Base-by-base conservation (phyloP, 2,329 filamentous ascomycete genomes). In the Hirsutella minnesotensis region DNA sequence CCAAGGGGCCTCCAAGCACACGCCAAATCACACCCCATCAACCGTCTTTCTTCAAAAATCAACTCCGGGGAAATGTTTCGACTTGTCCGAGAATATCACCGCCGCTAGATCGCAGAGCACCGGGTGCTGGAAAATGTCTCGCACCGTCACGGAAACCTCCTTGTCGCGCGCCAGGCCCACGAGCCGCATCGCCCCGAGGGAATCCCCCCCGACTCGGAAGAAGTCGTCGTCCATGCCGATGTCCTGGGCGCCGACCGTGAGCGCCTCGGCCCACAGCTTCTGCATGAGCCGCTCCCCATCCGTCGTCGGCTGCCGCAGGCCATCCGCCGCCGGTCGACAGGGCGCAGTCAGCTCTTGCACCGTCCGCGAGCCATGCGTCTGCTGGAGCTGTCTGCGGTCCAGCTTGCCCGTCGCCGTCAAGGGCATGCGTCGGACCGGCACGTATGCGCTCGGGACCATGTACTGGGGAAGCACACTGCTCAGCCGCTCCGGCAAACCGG, bases 131-230 rank as follows among this genome's bases (percentile, higher is more conserved):
- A 70, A 67, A 29, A 66, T 60, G 35, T 56, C 58, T 12, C 59
- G 59, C 0, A 70, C 66, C 3, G 62, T 66, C 13, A 70, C 48
- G 2, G 54, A 46, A 9, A 69, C 45, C 12, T 54, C 58, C 4
- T 48, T 45, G 2, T 49, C 53, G 41, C 62, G 55, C 3, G 64
- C 63, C 27, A 56, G 53, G 1, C 65, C 59, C 1, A 67, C 64
- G 3, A 69, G 53, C 41, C 58, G 62, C 67, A 47, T 47, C 16
- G 46, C 46, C 2, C 41, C 21, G 29, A 47, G 39, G 8, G 46
- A 47, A 30, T 47, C 46, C 5, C 46, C 46, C 7, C 46, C 46
- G 15, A 47, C 21, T 4, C 41, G 40, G 20, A 47, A 22, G 22
- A 47, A 47, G 39, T 39, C 42, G 10, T 46, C 41, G 9, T 44